Base-by-base conservation (phyloP, 768 basidiomycete species). In the Obba rivulosa region DNA sequence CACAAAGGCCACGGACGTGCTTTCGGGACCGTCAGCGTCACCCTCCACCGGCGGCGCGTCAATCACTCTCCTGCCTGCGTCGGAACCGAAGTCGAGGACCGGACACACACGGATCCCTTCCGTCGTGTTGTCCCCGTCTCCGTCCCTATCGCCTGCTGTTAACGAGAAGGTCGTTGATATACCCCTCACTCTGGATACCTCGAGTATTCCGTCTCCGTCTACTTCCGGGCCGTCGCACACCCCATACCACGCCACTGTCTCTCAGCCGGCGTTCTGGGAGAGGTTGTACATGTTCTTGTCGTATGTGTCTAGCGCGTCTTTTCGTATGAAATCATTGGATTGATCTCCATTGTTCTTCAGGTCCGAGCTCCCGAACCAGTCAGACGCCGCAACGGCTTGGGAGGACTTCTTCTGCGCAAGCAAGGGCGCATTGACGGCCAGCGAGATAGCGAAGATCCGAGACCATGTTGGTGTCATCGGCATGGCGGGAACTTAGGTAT, bases 391-490 rank as follows among this genome's bases (percentile, higher is more conserved):
- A 24, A 64, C 67, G 14, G 88, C 85, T 1, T 97, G 91, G 68
- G 94, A 97, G 67, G 81, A 85, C 47, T 95, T 92, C 69, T 76
- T 98, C 55, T 71, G 80, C 17, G 87, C 85, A 0, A 83, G 81
- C 64, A 94, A 94, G 62, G 84, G 81, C 7, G 77, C 76, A 22
- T 74, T 99, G 58, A 87, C 81, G 16, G 82, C 91, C 0, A 82
- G 75, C 51, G 90, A 97, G 62, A 90, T 96, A 48, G 95, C 95
- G 13, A 88, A 80, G 72, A 92, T 97, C 58, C 78, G 95, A 41
- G 95, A 97, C 63, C 73, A 75, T 18, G 87, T 92, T 16, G 92
- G 92, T 4, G 77, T 95, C 21, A 75, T 81, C 36, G 93, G 92
- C 23, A 93, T 94, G 92, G 87, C 83, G 18, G 92, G 92, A 11